These are phyloP conservation scores for Cadophora sp. DNA, from an alignment of 2,329 filamentous ascomycete species.

Conservation along the genomic window DNA sequence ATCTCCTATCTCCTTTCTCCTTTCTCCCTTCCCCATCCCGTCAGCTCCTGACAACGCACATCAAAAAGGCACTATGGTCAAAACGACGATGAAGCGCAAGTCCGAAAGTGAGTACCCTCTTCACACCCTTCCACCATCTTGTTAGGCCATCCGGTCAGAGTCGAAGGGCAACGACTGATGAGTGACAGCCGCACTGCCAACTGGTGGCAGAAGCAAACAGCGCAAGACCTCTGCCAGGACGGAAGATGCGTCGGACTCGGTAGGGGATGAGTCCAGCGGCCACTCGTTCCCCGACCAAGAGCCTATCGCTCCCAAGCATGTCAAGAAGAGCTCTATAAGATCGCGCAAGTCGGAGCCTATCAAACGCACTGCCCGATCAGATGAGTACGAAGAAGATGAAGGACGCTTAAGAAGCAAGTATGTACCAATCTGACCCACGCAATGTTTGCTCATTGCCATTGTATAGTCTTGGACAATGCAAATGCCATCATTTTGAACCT, in stretches of 20 bases:
- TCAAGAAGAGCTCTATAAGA: constrained; percentile 31
- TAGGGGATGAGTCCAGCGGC: constrained; percentile 22
- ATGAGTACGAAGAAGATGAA: constrained; percentile 40
- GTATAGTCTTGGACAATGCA: no score
- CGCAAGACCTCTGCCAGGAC: constrained; percentile 21
- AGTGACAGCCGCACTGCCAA: constrained; percentile 29
- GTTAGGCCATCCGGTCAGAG: neutral
- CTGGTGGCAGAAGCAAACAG: constrained; percentile 29
- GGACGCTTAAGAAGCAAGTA: constrained; percentile 40
- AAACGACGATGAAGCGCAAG: constrained; percentile 29
- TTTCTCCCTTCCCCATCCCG: neutral
- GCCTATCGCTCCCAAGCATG: constrained; percentile 18
- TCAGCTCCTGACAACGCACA: no score
- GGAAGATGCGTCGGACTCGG: constrained; percentile 23
- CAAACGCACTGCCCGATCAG: constrained; percentile 16
- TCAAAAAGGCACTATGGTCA: constrained; percentile 19
- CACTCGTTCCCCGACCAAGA: constrained; percentile 16
- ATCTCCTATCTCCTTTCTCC: neutral
- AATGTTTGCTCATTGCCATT: neutral
- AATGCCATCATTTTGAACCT: neutral
- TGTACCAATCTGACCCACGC: constrained; percentile 8
- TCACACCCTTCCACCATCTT: neutral
- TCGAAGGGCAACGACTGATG: constrained; percentile 19
- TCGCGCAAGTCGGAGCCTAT: constrained; percentile 34
- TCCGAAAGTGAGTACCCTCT: constrained; percentile 32